Conservation (phyloP, 768 basidiomycete species). For the Agrocybe chaxingu region DNA sequence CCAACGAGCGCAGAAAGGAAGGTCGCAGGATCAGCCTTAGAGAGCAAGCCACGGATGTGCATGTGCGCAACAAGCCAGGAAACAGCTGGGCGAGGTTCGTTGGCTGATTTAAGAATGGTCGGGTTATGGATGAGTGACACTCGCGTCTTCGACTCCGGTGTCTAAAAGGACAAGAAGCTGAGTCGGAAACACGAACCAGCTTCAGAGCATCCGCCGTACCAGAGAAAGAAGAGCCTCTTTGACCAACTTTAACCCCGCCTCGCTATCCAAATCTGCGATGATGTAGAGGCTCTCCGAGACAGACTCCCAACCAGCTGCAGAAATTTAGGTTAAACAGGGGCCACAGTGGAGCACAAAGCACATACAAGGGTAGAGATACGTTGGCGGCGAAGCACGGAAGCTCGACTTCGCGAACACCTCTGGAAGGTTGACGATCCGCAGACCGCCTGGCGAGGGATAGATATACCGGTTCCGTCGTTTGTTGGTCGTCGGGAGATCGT, state of each 20-base stretch:
- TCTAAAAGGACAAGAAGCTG: slow-evolving; percentile 28
- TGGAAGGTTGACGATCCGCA: slow-evolving; percentile 54
- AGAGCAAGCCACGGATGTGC: slow-evolving; percentile 35
- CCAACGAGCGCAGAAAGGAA: slow-evolving; percentile 39
- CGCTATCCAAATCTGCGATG: slow-evolving; percentile 74
- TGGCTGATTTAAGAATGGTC: slow-evolving; percentile 12
- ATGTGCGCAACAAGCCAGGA: slow-evolving; percentile 54
- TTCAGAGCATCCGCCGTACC: slow-evolving; percentile 34
- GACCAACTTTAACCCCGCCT: slow-evolving; percentile 54
- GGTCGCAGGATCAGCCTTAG: slow-evolving; percentile 31
- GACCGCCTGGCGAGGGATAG: slow-evolving; percentile 44
- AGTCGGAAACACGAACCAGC: background rate
- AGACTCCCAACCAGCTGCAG: slow-evolving; percentile 25
- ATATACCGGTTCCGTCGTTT: slow-evolving; percentile 76
- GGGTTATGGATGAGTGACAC: slow-evolving; percentile 82
- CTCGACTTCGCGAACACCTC: slow-evolving; percentile 48
- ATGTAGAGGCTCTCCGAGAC: slow-evolving; percentile 56
- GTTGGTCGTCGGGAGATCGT: slow-evolving; percentile 76
- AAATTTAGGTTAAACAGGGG: background rate
- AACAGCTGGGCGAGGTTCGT: slow-evolving; percentile 18
- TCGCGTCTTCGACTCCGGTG: slow-evolving; percentile 45
- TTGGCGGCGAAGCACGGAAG: slow-evolving; percentile 35
- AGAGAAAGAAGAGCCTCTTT: slow-evolving; percentile 63
- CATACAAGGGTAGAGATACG: slow-evolving; percentile 68
- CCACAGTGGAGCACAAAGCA: background rate